Conservation (phyloP, 2,329 filamentous ascomycete species). For the Cercospora sesami region DNA sequence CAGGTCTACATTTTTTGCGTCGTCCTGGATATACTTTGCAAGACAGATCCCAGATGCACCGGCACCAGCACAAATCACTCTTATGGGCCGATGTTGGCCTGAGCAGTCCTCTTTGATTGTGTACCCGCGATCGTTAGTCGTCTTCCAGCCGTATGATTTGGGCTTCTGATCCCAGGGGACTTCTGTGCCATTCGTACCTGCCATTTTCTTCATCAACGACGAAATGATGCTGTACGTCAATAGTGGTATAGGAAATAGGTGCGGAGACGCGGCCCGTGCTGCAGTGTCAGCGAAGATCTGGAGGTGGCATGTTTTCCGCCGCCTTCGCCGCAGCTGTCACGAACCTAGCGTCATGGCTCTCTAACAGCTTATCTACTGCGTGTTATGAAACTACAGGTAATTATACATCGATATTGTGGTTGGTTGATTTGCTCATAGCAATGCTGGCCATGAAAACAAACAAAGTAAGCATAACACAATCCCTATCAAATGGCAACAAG, state of each 20-base stretch:
- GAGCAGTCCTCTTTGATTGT: background rate
- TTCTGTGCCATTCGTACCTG: background rate
- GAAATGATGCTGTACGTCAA: background rate
- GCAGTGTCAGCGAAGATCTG: background rate
- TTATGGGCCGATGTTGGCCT: background rate
- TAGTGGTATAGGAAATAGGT: background rate
- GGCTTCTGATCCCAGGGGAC: background rate
- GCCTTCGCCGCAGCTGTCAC: background rate
- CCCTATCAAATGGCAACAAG: background rate
- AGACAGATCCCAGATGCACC: slow-evolving; percentile 13
- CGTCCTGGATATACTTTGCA: slow-evolving; percentile 10
- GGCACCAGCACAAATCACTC: slow-evolving; percentile 12
- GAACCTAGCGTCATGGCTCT: background rate
- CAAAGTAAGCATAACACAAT: too few species aligned
- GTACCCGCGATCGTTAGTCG: background rate
- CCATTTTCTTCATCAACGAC: background rate
- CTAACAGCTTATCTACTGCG: too few species aligned
- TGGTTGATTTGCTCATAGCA: too few species aligned
- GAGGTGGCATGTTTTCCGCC: background rate
- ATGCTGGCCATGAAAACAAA: too few species aligned
- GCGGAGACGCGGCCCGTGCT: background rate
- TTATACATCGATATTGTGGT: too few species aligned
- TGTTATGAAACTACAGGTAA: too few species aligned
- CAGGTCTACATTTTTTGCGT: slow-evolving; percentile 28
- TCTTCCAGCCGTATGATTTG: background rate